Evolutionary conservation across 257 asterid genomes (phyloP), one percentile per base, ranked within the genome.

Genomic region (Eustoma russellianum): DNA sequence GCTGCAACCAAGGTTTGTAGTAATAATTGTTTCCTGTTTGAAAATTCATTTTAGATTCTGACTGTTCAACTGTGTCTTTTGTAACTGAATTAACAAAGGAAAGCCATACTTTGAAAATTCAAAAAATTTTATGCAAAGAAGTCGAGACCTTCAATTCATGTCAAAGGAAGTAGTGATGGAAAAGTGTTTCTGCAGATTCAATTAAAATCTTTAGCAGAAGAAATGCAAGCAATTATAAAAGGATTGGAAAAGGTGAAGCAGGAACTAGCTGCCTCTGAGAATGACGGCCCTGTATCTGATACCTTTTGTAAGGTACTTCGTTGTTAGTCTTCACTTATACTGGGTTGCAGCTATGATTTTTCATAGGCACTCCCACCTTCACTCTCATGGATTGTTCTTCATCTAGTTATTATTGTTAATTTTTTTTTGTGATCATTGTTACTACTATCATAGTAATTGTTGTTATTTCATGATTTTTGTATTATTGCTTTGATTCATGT

Each of bases 171-270:
- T 45, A 11, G n/a, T 54, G 30, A 35, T 5, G 53, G 24, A 35
- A 30, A 33, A 50, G 48, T 60, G 49, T 70, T 65, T 45, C 51
- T 58, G 66, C 78, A 93, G 97, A 88, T 93, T 74, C 99, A 88
- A 83, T 53, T 93, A 80, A 93, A 93, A 75, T 83, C 89, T 51
- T 79, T 88, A 78, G 99, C 99, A 44, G 99, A 92, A 74, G 99
- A 92, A 82, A 93, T 93, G 99, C 97, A 93, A 86, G 93, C 99
- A 66, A 93, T 93, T 59, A 83, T 77, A 69, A 93, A 85, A 77
- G 99, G 97, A 19, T 57, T 93, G 59, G 97, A 93, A 60, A 93
- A 88, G 77, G 94, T 93, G 62, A 93, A 81, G 76, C 95, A 79
- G 70, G 99, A 93, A 72, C 70, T 85, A 57, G 74, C 65, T 54